These are phyloP conservation scores for Yamadazyma pseudoaaseri DNA, from an alignment of 1,139 yeast species.

Conservation along the genomic window DNA sequence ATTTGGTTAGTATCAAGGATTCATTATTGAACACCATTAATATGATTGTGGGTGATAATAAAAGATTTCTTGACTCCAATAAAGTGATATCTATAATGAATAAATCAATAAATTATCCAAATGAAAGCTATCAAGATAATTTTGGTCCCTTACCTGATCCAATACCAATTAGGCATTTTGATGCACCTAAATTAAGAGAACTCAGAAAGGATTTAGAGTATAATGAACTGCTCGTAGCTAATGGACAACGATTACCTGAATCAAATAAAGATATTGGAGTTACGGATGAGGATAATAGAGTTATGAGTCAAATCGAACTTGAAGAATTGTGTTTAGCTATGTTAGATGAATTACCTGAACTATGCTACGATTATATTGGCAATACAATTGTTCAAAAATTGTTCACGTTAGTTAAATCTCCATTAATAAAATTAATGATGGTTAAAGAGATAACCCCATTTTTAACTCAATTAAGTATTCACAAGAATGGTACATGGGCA, in stretches of 20 bases:
- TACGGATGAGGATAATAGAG: constrained; percentile 7
- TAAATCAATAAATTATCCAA: constrained; percentile 30
- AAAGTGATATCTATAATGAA: constrained; percentile 34
- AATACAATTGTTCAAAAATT: constrained; percentile 93
- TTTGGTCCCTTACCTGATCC: constrained; percentile 76
- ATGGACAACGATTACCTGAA: constrained; percentile 9
- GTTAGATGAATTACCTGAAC: constrained; percentile 86
- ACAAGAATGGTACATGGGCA: constrained; percentile 99
- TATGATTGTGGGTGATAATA: constrained; percentile 17
- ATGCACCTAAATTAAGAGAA: constrained; percentile 76
- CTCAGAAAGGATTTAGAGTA: constrained; percentile 55
- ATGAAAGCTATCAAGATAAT: constrained; percentile 39
- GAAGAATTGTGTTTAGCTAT: constrained; percentile 84
- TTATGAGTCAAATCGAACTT: constrained; percentile 51
- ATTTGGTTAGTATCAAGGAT: constrained; percentile 25
- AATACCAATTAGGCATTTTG: constrained; percentile 65
- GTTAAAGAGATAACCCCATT: constrained; percentile 75
- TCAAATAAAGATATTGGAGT: background rate
- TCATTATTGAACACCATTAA: constrained; percentile 22
- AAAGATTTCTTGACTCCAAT: constrained; percentile 23
- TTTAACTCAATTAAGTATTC: constrained; percentile 89
- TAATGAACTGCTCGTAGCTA: constrained; percentile 22
- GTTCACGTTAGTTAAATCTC: constrained; percentile 66
- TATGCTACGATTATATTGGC: constrained; percentile 91
- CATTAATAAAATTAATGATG: constrained; percentile 76